Percentiles rank a stretch among this genome's conserved stretches.
phyloP scores from a whole-genome alignment of 75 land plant species.

The Sequoiadendron giganteum region DNA sequence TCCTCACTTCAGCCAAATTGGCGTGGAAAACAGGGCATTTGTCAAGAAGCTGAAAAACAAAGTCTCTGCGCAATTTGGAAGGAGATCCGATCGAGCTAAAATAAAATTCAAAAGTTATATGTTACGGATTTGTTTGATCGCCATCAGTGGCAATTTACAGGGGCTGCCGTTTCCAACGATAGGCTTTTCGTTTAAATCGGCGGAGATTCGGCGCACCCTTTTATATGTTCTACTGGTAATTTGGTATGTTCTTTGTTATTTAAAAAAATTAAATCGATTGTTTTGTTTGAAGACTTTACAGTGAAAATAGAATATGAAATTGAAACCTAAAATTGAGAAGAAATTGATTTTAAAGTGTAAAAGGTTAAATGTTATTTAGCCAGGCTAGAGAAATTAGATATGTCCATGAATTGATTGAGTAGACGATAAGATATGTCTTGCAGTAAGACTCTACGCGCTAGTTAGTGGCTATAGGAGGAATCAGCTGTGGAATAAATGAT shows the following conservation, averaged over 20 bases:
- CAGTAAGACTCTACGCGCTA: not conserved
- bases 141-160: not conserved
- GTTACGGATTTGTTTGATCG: not conserved
- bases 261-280: no score
- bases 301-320: not conserved
- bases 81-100: not conserved
- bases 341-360: not conserved
- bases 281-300: not conserved
- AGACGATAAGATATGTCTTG: not conserved
- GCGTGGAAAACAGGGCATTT: not conserved
- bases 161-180: not conserved
- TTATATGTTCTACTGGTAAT: not conserved
- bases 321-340: not conserved
- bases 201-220: not conserved
- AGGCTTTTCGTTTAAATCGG: not conserved
- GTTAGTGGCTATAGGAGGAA: not conserved
- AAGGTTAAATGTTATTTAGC: not conserved
- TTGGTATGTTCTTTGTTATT: not conserved
- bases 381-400: not conserved
- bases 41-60: not conserved
- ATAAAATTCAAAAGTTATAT: not conserved
- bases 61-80: not conserved
- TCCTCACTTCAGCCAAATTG: not conserved
- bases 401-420: not conserved
- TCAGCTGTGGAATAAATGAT: not conserved